Conservation (phyloP, 2,329 filamentous ascomycete genomes). For the Fusarium sp. region DNA sequence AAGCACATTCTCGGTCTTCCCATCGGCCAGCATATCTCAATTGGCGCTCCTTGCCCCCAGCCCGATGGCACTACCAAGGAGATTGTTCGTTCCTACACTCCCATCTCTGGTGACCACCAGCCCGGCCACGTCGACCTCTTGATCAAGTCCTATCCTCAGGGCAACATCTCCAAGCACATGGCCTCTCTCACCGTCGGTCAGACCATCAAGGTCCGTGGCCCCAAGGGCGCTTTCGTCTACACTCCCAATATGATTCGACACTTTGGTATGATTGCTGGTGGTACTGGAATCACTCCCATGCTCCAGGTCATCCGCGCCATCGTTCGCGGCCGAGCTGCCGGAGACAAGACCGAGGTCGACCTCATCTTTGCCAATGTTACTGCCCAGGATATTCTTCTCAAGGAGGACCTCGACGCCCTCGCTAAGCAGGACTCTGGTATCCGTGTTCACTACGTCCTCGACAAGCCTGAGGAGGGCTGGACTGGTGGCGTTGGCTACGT, state of each 20-base stretch:
- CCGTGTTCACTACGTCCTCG: conserved; percentile 93
- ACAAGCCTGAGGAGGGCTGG: conserved; percentile 95
- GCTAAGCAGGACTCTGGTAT: conserved; percentile 82
- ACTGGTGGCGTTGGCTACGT: conserved; percentile 94
- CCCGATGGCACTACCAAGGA: conserved; percentile 81
- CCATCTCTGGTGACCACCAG: conserved; percentile 89
- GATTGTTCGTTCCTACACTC: conserved; percentile 91
- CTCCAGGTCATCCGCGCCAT: conserved; percentile 95
- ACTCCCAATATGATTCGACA: conserved; percentile 95
- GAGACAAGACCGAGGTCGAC: conserved; percentile 89
- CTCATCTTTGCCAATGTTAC: conserved; percentile 98
- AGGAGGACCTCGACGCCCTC: conserved; percentile 88
- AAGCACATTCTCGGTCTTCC: conserved; percentile 91
- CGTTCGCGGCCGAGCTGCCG: conserved; percentile 79
- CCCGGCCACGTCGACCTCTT: conserved; percentile 94
- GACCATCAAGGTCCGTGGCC: conserved; percentile 89
- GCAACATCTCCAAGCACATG: conserved; percentile 96
- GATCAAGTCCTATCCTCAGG: conserved; percentile 97
- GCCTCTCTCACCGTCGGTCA: conserved; percentile 85
- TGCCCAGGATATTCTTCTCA: conserved; percentile 89
- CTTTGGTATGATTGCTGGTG: conserved; percentile 98
- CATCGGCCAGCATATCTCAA: conserved; percentile 98
- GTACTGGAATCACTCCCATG: conserved; percentile 98
- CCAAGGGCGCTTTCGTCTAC: conserved; percentile 98
- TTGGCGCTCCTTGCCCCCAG: conserved; percentile 79